Conservation (phyloP, 2,329 filamentous ascomycete genomes). For the Neurospora crassa region DNA sequence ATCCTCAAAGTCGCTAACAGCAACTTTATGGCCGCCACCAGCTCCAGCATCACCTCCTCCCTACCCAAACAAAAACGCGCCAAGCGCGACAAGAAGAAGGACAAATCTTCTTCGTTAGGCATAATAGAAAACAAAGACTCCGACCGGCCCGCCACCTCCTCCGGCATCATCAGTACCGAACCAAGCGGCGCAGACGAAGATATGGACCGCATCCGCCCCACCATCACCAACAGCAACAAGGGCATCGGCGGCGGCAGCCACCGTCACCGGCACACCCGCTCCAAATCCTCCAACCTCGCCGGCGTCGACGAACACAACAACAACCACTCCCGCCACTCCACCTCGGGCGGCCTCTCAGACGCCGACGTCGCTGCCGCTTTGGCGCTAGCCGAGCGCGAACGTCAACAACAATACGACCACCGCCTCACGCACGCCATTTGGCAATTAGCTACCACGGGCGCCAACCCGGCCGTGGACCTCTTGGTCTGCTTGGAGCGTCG, state of each 20-base stretch:
- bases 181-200: constrained; percentile 27
- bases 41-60: constrained; percentile 72
- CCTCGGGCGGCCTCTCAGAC: constrained; percentile 27
- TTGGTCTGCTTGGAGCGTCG: constrained; percentile 85
- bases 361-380: constrained; percentile 31
- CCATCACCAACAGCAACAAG: constrained; percentile 8
- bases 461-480: constrained; percentile 89
- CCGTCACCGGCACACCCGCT: constrained; percentile 17
- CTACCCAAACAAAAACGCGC: constrained; percentile 59
- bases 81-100: constrained; percentile 25
- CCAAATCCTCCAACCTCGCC: constrained; percentile 13
- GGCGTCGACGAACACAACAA: neutral
- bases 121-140: constrained; percentile 23
- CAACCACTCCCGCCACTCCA: constrained; percentile 4
- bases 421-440: constrained; percentile 89
- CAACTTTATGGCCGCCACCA: constrained; percentile 87
- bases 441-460: constrained; percentile 81
- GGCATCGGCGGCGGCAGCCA: neutral
- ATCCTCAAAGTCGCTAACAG: constrained; percentile 92
- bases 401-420: constrained; percentile 68
- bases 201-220: constrained; percentile 36
- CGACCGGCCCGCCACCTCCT: constrained; percentile 15
- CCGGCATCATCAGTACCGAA: neutral
- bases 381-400: constrained; percentile 55
- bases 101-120: constrained; percentile 19